Evolutionary conservation across 768 basidiomycete genomes (phyloP).

Genomic region (Auricularia auricula-judae): DNA sequence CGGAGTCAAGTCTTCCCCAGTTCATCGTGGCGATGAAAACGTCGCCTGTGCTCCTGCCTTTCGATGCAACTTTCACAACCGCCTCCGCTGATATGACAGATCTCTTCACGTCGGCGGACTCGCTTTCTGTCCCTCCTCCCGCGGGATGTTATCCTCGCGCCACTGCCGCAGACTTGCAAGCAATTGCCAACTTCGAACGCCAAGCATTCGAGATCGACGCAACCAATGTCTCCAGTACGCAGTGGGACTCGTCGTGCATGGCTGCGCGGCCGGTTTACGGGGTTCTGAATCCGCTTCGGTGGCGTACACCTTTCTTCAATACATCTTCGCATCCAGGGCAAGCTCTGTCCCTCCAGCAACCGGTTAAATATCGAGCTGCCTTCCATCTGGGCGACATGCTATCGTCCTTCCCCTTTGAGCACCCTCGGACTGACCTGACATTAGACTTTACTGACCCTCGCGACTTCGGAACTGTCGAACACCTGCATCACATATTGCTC

Average conservation of each 20-base stretch:
- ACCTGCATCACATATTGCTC: slow-evolving; percentile 47
- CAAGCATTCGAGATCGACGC: slow-evolving; percentile 38
- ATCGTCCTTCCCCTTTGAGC: slow-evolving; percentile 33
- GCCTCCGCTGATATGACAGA: slow-evolving; percentile 22
- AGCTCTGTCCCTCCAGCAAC: slow-evolving; percentile 40
- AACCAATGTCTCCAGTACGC: slow-evolving; percentile 16
- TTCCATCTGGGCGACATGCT: slow-evolving; percentile 41
- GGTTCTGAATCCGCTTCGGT: slow-evolving; percentile 42
- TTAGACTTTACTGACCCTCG: slow-evolving; percentile 32
- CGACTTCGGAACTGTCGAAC: slow-evolving; percentile 42
- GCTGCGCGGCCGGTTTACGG: slow-evolving; percentile 52
- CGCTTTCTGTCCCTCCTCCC: slow-evolving; percentile 44
- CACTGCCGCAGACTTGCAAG: slow-evolving; percentile 24
- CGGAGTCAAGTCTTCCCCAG: slow-evolving; percentile 26
- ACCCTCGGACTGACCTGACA: slow-evolving; percentile 20
- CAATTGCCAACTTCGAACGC: slow-evolving; percentile 38
- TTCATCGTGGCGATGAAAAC: slow-evolving; percentile 38
- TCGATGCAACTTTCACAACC: slow-evolving; percentile 36
- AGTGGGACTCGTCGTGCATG: slow-evolving; percentile 43
- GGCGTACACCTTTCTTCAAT: slow-evolving; percentile 48
- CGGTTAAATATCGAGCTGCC: slow-evolving; percentile 34
- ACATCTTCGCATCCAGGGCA: slow-evolving; percentile 13
- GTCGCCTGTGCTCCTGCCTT: slow-evolving; percentile 44
- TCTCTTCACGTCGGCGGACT: slow-evolving; percentile 31
- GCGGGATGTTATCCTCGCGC: slow-evolving; percentile 51